Evolutionary conservation across 805 yeast species (phyloP).

Genomic region (Yarrowia osloensis): DNA sequence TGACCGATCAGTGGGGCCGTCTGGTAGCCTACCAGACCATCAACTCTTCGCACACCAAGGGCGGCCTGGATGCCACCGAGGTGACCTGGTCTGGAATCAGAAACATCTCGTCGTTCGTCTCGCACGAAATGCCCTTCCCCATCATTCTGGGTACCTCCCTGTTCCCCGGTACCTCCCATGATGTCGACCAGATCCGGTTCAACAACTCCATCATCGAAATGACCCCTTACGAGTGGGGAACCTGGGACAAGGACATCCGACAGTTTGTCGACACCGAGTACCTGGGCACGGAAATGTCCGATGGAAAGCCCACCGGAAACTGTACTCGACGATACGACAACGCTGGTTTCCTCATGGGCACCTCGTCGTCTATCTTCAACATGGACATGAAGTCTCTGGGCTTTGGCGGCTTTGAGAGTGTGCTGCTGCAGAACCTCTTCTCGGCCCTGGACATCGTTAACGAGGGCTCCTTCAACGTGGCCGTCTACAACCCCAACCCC

Average conservation of each 20-base stretch:
- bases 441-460: slow-evolving; percentile 52
- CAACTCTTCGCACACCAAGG: slow-evolving; percentile 64
- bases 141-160: slow-evolving; percentile 51
- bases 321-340: slow-evolving; percentile 78
- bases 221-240: slow-evolving; percentile 74
- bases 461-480: slow-evolving; percentile 52
- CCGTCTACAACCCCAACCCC: slow-evolving; percentile 72
- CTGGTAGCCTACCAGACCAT: slow-evolving; percentile 73
- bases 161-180: slow-evolving; percentile 19
- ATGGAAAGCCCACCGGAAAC: slow-evolving; percentile 55
- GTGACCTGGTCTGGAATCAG: slow-evolving; percentile 59
- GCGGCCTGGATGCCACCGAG: slow-evolving; percentile 48
- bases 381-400: slow-evolving; percentile 40
- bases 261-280: slow-evolving; percentile 68
- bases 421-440: slow-evolving; percentile 53
- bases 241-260: slow-evolving; percentile 79
- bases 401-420: slow-evolving; percentile 32
- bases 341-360: slow-evolving; percentile 78
- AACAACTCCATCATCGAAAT: slow-evolving; percentile 29
- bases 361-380: slow-evolving; percentile 80
- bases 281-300: slow-evolving; percentile 63
- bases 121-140: slow-evolving; percentile 72
- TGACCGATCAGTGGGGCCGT: slow-evolving; percentile 84
- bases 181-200: slow-evolving; percentile 3
- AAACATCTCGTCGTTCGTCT: slow-evolving; percentile 58